A percentile compares a stretch with the other conserved stretches of the same genome.
Conservation (phyloP, 495 filamentous ascomycete species). For the Beverwykella pulmonaria region DNA sequence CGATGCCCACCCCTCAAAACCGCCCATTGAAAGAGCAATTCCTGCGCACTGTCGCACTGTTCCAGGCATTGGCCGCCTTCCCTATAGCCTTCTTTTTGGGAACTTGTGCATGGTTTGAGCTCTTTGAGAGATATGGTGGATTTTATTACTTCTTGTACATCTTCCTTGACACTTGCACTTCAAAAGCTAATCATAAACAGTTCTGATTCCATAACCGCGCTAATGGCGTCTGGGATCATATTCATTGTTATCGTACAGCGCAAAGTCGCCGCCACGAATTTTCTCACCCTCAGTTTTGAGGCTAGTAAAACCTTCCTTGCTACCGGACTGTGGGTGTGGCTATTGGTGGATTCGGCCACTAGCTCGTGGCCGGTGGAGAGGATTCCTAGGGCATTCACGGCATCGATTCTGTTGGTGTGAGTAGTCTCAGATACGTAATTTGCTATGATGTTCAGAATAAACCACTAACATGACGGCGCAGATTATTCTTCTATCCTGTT, state of each 20-base stretch:
- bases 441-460: not conserved
- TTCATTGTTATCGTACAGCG: slow-evolving; percentile 10
- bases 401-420: slow-evolving; percentile 6
- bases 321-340: slow-evolving; percentile 7
- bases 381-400: not conserved
- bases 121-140: not conserved
- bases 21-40: not conserved
- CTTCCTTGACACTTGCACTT: not conserved
- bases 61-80: not conserved
- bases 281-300: not conserved
- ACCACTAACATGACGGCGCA: not conserved
- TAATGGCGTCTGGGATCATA: not conserved
- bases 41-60: not conserved
- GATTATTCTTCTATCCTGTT: slow-evolving; percentile 2
- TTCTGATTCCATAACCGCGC: not conserved
- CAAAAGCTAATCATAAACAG: not conserved
- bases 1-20: not conserved
- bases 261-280: not conserved
- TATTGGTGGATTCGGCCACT: not conserved
- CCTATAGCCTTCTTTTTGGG: not conserved
- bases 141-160: slow-evolving; percentile 6
- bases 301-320: not conserved
- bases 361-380: not conserved
- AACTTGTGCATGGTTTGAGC: not conserved
- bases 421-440: not conserved